Percentiles rank a stretch among this genome's conserved stretches.
Conservation (phyloP, 2,329 filamentous ascomycete species). For the Penicillium paneum region DNA sequence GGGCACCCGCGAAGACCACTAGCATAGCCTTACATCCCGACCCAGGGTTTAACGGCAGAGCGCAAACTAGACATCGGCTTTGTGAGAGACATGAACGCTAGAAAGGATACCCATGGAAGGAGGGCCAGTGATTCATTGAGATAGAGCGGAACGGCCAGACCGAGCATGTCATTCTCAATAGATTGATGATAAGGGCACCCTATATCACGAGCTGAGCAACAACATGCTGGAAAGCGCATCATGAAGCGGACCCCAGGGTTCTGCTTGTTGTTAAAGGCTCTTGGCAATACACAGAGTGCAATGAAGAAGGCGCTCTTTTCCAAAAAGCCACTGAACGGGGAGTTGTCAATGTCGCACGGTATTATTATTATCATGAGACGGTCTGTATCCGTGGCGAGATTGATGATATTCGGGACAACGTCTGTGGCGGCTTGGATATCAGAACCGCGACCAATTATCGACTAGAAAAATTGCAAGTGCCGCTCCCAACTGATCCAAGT, state of each 20-base stretch:
- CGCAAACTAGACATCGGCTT: slow-evolving; percentile 40
- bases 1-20: slow-evolving; percentile 12
- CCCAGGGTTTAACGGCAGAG: slow-evolving; percentile 31
- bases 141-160: background rate
- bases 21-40: slow-evolving; percentile 18
- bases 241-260: background rate
- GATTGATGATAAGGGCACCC: background rate
- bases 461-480: too few relatives aligned
- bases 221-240: background rate
- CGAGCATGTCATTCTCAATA: background rate
- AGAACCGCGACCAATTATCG: background rate
- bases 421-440: background rate
- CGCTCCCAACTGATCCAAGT: background rate
- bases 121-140: background rate
- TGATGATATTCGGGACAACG: background rate
- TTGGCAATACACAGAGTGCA: background rate
- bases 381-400: background rate
- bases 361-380: background rate
- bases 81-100: slow-evolving; percentile 18
- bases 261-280: background rate
- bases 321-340: background rate
- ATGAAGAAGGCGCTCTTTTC: background rate
- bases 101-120: slow-evolving; percentile 18
- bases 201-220: background rate
- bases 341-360: background rate